phyloP scores from a whole-genome alignment of 2,329 filamentous ascomycete species.

The Paracorniculantispora psalliotae region DNA sequence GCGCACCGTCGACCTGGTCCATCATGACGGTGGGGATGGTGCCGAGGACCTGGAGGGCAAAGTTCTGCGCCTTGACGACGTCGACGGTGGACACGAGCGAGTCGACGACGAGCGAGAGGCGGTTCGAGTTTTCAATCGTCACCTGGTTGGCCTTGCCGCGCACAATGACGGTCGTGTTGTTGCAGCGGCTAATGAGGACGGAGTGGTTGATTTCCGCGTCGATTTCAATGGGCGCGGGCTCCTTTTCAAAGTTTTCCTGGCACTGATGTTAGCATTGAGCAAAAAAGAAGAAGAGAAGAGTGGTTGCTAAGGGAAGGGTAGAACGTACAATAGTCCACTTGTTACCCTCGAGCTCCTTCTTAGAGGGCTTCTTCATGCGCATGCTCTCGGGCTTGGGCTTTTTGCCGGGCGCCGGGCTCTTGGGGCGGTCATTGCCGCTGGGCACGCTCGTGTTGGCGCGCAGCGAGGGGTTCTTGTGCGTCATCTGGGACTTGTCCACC shows the following conservation, averaged over 20 bases:
- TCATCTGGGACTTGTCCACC: conserved; percentile 94
- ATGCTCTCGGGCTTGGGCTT: conserved; percentile 83
- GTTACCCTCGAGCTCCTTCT: conserved; percentile 76
- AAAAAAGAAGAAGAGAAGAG: background rate
- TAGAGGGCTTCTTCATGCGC: conserved; percentile 75
- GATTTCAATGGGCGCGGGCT: conserved; percentile 68
- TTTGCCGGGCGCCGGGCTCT: conserved; percentile 83
- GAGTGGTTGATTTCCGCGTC: conserved; percentile 80
- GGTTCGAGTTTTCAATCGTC: conserved; percentile 83
- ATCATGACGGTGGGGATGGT: conserved; percentile 81
- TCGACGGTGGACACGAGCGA: conserved; percentile 87
- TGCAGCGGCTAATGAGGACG: conserved; percentile 87
- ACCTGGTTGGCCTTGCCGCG: conserved; percentile 96
- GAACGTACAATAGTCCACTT: conserved; percentile 80
- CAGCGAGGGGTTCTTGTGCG: conserved; percentile 92
- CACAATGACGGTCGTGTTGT: conserved; percentile 82
- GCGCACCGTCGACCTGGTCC: conserved; percentile 88
- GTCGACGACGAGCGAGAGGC: conserved; percentile 82
- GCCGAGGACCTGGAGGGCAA: conserved; percentile 88
- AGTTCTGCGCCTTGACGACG: conserved; percentile 91
- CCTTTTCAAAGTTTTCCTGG: conserved; percentile 86
- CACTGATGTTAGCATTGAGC: conserved; percentile 5
- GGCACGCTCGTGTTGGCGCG: conserved; percentile 68
- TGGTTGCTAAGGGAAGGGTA: too few species aligned
- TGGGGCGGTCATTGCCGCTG: conserved; percentile 55